These are phyloP conservation scores for Saccharomycopsis sp. DNA, from an alignment of 805 yeast species.

Conservation along the genomic window DNA sequence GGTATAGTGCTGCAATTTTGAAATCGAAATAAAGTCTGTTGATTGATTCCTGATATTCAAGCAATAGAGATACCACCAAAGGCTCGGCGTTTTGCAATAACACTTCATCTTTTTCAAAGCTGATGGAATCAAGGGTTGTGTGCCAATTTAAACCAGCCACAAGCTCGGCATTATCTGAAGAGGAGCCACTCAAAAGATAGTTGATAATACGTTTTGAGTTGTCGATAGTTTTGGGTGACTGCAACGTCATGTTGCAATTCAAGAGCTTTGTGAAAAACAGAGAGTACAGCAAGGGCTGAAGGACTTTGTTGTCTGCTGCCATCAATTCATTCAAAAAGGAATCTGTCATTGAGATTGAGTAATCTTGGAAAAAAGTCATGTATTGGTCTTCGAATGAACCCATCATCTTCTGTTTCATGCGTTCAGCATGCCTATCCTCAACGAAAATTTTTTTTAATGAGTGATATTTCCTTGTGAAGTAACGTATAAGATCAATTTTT, in stretches of 20 bases:
- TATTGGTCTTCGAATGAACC: not conserved
- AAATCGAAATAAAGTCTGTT: slow-evolving; percentile 7
- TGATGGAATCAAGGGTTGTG: not conserved
- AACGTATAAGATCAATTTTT: not conserved
- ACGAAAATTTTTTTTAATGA: not conserved
- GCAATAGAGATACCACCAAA: not conserved
- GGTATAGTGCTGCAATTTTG: slow-evolving; percentile 12
- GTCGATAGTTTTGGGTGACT: not conserved
- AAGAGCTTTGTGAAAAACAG: slow-evolving; percentile 1
- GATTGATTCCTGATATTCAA: not conserved
- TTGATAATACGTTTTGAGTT: slow-evolving; percentile 3
- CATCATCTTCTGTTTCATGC: not conserved
- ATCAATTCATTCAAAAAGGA: slow-evolving; percentile 1
- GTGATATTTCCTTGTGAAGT: not conserved
- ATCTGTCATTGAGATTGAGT: not conserved
- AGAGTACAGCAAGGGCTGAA: slow-evolving; percentile 1
- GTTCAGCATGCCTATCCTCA: too few species aligned
- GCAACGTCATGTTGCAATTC: slow-evolving; percentile 12
- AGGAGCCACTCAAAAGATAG: slow-evolving; percentile 5
- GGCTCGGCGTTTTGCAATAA: not conserved
- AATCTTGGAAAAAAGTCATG: not conserved
- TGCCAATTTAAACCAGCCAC: slow-evolving; percentile 12
- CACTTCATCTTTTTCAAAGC: not conserved
- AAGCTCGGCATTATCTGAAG: slow-evolving; percentile 7
- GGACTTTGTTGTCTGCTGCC: not conserved